Evolutionary conservation across 2,329 filamentous ascomycete genomes (phyloP).

Genomic region (Rhinocladiella mackenziei): DNA sequence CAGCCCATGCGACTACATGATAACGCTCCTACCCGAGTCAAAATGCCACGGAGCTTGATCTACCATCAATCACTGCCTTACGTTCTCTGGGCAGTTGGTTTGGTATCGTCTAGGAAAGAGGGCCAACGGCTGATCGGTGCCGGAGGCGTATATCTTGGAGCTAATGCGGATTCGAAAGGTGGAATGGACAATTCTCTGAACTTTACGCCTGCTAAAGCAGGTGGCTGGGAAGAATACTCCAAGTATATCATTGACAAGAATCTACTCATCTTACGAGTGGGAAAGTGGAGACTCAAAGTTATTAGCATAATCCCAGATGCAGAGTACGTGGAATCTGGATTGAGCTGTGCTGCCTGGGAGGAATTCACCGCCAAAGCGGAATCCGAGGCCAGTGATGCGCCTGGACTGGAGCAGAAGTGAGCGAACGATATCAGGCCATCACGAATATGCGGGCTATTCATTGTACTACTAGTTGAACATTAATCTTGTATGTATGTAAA

Average conservation of each 20-base stretch:
- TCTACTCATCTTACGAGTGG: conserved; percentile 53
- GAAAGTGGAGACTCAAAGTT: conserved; percentile 59
- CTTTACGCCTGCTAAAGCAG: conserved; percentile 44
- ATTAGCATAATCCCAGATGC: conserved; percentile 54
- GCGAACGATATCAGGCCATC: no score
- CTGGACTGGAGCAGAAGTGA: background rate
- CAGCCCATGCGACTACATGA: conserved; percentile 40
- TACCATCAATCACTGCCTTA: conserved; percentile 46
- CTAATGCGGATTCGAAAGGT: conserved; percentile 38
- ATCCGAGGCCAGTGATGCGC: no score
- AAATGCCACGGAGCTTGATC: conserved; percentile 49
- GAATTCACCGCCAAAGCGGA: conserved; percentile 31
- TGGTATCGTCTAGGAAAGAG: conserved; percentile 50
- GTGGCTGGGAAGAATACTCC: conserved; percentile 42
- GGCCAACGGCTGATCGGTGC: conserved; percentile 49
- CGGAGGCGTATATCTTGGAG: conserved; percentile 50
- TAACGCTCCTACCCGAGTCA: conserved; percentile 38
- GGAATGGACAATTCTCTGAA: conserved; percentile 43
- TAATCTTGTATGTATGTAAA: background rate
- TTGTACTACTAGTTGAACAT: no score
- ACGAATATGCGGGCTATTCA: no score
- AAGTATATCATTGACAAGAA: conserved; percentile 50
- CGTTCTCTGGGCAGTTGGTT: conserved; percentile 50
- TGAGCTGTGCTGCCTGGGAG: conserved; percentile 51
- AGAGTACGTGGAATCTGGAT: conserved; percentile 46